Evolutionary conservation across 2,329 filamentous ascomycete genomes (phyloP).

Genomic region (Aspergillus pseudonomiae): DNA sequence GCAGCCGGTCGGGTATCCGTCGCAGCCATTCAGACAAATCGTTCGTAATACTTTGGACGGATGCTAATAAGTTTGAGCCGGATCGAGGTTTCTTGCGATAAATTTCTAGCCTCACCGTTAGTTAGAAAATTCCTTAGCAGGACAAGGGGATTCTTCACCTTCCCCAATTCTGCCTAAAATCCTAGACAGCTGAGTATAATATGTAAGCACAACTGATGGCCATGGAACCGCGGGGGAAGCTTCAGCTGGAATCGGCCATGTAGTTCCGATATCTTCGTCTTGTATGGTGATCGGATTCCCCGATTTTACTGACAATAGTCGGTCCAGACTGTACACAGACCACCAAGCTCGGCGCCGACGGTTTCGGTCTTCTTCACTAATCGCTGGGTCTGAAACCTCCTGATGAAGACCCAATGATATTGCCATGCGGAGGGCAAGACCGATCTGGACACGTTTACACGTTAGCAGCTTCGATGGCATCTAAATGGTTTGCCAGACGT

Average conservation of each 20-base stretch:
- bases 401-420: constrained; percentile 61
- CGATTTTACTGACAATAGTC: constrained; percentile 57
- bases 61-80: constrained; percentile 52
- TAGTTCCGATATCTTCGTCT: constrained; percentile 57
- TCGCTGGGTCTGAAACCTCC: constrained; percentile 46
- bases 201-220: constrained; percentile 52
- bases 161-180: constrained; percentile 56
- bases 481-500: constrained; percentile 6
- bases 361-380: constrained; percentile 50
- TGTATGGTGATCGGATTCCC: constrained; percentile 59
- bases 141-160: constrained; percentile 21
- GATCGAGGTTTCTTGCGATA: constrained; percentile 54
- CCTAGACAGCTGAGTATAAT: constrained; percentile 57
- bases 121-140: background rate
- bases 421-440: constrained; percentile 59
- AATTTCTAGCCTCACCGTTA: constrained; percentile 39
- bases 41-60: constrained; percentile 55
- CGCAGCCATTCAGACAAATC: constrained; percentile 55
- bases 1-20: constrained; percentile 51
- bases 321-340: constrained; percentile 60
- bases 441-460: constrained; percentile 38
- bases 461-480: background rate
- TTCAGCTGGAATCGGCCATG: constrained; percentile 32
- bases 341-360: constrained; percentile 59
- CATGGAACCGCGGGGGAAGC: constrained; percentile 34